Evolutionary conservation across 2,329 filamentous ascomycete genomes (phyloP), one percentile per base, ranked within the genome.

Genomic region (Fusarium coffeatum): DNA sequence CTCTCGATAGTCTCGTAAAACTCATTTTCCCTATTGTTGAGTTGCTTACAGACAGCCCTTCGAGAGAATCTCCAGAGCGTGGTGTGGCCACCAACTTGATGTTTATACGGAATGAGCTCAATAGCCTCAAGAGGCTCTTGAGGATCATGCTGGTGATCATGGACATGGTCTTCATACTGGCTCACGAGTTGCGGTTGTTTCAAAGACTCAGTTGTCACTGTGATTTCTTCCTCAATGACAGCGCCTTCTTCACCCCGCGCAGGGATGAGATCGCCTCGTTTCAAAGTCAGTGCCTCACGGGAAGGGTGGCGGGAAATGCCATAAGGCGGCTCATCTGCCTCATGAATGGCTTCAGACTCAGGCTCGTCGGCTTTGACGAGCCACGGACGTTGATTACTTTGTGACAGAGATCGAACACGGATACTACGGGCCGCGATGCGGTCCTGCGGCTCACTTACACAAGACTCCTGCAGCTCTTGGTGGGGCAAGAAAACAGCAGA

Each of bases 11-110:
- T 96, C 81, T 99, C 96, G 80, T 99, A 99, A 78, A 99, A 99
- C 81, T 97, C 93, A 80, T 99, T 99, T 78, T 99, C 96, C 76
- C 95, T 89, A 79, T 97, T 99, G 80, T 97, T 99, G 76, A 99
- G 87, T 81, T 98, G 94, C 81, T 99, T 99, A 85, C 96, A 99
- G 13, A 99, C 94, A 59, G 96, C 96, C 74, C 94, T 89, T 72
- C 93, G 90, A 20, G 96, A 98, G 78, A 99, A 98, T 43, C 95
- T 91, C 87, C 97, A 99, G 37, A 99, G 88, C 0, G 95, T 98
- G 9, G 94, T 98, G 79, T 99, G 96, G 1, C 96, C 96, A 62
- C 96, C 96, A 58, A 99, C 96, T 81, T 99, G 96, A 81, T 99
- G 96, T 72, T 93, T 93, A 81, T 98, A 99, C 3, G 96, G 96